Evolutionary conservation across 2,329 filamentous ascomycete species (phyloP), one percentile per base, ranked within the genome.

Genomic region (Chaetothyriales sp.): DNA sequence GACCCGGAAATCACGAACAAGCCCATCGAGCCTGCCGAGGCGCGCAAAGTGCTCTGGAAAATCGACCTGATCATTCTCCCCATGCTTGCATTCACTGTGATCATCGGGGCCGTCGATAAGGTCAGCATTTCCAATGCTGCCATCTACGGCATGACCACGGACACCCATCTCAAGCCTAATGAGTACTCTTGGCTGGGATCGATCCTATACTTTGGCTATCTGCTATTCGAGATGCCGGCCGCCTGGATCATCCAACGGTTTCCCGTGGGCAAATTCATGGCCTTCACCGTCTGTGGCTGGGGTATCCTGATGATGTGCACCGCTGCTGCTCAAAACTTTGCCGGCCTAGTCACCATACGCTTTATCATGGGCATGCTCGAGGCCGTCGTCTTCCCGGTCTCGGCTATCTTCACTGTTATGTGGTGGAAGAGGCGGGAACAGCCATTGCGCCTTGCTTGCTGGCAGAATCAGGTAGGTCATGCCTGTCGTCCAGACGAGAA

Each of bases 191-290:
- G 74, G 20, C 64, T 77, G 12, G 69, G 69, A 1, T 72, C 68
- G 58, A 60, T 55, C 32, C 53, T 61, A 43, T 61, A 63, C 43
- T 55, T 60, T 69, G 70, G 70, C 1, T 73, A 72, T 53, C 61
- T 73, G 15, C 75, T 72, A 2, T 82, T 74, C 74, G 80, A 84
- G 61, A 83, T 80, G 62, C 80, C 80, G 0, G 83, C 80, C 1
- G 81, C 75, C 59, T 73, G 77, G 10, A 70, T 84, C 25, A 69
- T 84, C 10, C 81, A 84, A 63, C 68, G 74, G 1, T 65, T 84
- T 1, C 81, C 81, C 0, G 64, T 84, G 5, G 81, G 77, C 0
- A 84, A 83, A 60, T 84, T 82, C 63, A 80, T 76, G 1, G 78
- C 77, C 0, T 71, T 75, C 54, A 82, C 79, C 59, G 75, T 84